Percentiles rank a stretch among this genome's conserved stretches.
These are phyloP conservation scores for Metschnikowia santaceciliae DNA, from an alignment of 805 yeast genomes.

Conservation along the genomic window DNA sequence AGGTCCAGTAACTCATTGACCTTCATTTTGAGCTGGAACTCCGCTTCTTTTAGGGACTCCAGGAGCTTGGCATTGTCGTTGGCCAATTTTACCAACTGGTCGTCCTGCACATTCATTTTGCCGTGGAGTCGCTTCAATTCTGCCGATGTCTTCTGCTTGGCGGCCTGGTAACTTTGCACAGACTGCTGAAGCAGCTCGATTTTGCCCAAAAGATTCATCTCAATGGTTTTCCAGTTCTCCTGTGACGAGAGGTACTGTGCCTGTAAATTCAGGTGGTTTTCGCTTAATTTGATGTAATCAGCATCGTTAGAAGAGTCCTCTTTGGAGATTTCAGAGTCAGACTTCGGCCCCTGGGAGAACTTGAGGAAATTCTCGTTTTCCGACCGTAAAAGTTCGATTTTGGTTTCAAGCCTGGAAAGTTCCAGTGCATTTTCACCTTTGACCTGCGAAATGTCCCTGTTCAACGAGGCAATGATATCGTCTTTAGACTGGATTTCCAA, in stretches of 20 bases:
- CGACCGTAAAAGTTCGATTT: conserved; percentile 64
- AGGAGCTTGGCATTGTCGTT: conserved; percentile 5
- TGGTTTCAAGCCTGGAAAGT: conserved; percentile 57
- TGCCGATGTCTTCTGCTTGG: conserved; percentile 25
- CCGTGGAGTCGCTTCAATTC: conserved; percentile 31
- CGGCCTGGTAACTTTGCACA: conserved; percentile 25
- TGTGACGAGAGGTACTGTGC: conserved; percentile 71
- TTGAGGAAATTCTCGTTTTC: conserved; percentile 45
- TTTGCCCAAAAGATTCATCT: conserved; percentile 56
- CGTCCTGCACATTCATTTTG: conserved; percentile 14
- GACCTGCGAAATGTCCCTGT: conserved; percentile 27
- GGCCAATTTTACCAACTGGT: conserved; percentile 24
- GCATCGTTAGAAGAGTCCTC: conserved; percentile 27
- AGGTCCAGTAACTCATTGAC: conserved; percentile 21
- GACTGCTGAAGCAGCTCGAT: conserved; percentile 32
- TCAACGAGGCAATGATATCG: conserved; percentile 28
- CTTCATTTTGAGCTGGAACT: conserved; percentile 20
- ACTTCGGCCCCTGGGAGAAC: conserved; percentile 1
- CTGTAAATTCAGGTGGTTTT: conserved; percentile 56
- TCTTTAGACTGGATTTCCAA: conserved; percentile 35
- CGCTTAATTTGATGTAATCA: conserved; percentile 40
- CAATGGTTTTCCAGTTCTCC: conserved; percentile 80
- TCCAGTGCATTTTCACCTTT: conserved; percentile 41
- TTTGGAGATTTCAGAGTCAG: background rate
- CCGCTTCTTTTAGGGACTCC: conserved; percentile 23